Evolutionary conservation across 306 rosid genomes (phyloP).

Genomic region (Sindora glabra): DNA sequence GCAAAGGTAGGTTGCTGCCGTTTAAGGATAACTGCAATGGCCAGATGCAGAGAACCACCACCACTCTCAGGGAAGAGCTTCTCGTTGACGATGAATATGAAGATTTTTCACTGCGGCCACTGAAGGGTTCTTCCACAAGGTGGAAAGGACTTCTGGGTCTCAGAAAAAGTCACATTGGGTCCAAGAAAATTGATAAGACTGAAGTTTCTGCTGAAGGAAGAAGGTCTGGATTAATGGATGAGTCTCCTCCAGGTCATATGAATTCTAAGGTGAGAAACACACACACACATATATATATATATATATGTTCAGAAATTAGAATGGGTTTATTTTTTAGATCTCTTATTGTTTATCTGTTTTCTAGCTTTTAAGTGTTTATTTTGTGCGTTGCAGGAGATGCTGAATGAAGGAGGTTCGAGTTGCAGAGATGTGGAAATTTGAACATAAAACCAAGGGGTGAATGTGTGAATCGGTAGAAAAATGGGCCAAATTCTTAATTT

Average conservation of each 20-base stretch:
- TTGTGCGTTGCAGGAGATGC: slow-evolving; percentile 61
- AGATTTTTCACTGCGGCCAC: slow-evolving; percentile 42
- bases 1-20: slow-evolving; percentile 70
- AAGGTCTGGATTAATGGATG: slow-evolving; percentile 32
- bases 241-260: slow-evolving; percentile 19
- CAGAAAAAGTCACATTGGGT: slow-evolving; percentile 55
- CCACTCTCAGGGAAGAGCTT: slow-evolving; percentile 85
- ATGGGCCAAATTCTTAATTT: neutral
- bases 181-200: slow-evolving; percentile 48
- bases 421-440: slow-evolving; percentile 41
- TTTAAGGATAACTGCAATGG: slow-evolving; percentile 42
- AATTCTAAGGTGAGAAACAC: slow-evolving; percentile 40
- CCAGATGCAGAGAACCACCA: slow-evolving; percentile 42
- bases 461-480: slow-evolving; percentile 35
- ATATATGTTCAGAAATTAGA: neutral
- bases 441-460: slow-evolving; percentile 15
- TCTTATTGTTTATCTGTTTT: too few relatives aligned
- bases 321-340: too few relatives aligned
- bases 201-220: slow-evolving; percentile 14
- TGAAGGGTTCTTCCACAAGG: slow-evolving; percentile 50
- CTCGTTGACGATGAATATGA: slow-evolving; percentile 32
- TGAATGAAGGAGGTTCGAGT: slow-evolving; percentile 44
- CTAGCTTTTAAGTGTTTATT: too few relatives aligned
- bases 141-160: slow-evolving; percentile 84
- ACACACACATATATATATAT: too few relatives aligned